Base-by-base conservation (phyloP, 2,329 filamentous ascomycete species). In the Aspergillus aculeatinus region DNA sequence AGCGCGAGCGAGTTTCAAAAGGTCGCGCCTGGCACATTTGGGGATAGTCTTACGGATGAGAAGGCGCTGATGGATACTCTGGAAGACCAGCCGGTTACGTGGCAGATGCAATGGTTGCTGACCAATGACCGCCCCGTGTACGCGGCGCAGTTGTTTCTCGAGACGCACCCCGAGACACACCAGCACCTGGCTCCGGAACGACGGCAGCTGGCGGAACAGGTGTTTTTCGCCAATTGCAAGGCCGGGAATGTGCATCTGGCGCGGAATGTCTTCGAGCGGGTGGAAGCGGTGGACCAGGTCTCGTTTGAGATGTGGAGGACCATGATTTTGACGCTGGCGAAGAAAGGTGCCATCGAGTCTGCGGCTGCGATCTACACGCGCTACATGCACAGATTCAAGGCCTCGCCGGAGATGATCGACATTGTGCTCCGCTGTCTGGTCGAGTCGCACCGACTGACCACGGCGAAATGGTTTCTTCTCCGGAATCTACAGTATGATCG, bases 231-330 rank as follows among this genome's bases (percentile, higher is more conserved):
- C 14, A 79, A 77, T 56, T 74, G 77, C 62, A 67, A 67, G 48
- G 68, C 71, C 44, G 70, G 70, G 5, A 78, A 78, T 49, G 67
- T 76, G 1, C 76, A 73, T 53, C 67, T 77, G 11, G 77, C 77
- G n/a, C 65, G 73, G 31, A 71, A 65, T 51, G 49, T 78, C 2
- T 79, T 77, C 53, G 58, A 71, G 21, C 71, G 72, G 21, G 59
- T 78, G 54, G 71, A 76, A 51, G 63, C 65, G 21, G 62, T 76
- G 50, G 68, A 72, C 48, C 60, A 66, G 19, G 61, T 78, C 6
- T 71, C 72, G 14, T 64, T 63, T 9, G 61, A 66, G 14, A 70
- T 77, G 63, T 79, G 77, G 77, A 71, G 72, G 52, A 65, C 71
- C 12, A 58, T 79, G 64, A 70, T 79, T 48, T 65, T 74, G 56